Evolutionary conservation across 179 eudicot species (phyloP).

Genomic region (Dionaea muscipula): DNA sequence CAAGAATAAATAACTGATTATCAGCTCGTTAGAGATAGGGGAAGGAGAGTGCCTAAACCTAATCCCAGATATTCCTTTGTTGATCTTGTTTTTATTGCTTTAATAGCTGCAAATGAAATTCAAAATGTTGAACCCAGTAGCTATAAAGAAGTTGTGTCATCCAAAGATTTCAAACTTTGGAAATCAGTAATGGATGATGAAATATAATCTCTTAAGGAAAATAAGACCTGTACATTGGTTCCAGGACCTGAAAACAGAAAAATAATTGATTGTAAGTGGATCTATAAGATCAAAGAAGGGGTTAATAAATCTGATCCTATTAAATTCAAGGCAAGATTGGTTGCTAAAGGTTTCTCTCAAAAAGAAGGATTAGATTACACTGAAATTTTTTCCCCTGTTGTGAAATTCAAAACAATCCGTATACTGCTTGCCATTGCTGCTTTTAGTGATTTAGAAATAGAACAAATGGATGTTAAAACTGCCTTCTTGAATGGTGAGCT

Average conservation of each 20-base stretch:
- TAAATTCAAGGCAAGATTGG: neutral
- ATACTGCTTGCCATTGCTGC: neutral
- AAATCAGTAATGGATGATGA: neutral
- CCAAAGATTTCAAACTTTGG: too few species aligned
- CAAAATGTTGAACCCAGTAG: too few species aligned
- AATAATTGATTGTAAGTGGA: neutral
- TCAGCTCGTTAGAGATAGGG: too few species aligned
- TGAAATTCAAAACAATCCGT: neutral
- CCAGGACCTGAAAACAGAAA: neutral
- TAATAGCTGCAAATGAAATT: too few species aligned
- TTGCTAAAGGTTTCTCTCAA: neutral
- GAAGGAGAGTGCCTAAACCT: too few species aligned
- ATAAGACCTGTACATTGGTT: neutral
- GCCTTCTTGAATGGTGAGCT: slow-evolving; percentile 4
- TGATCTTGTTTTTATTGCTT: too few species aligned
- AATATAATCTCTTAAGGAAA: neutral
- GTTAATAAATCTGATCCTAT: neutral
- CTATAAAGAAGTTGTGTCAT: too few species aligned
- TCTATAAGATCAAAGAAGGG: neutral
- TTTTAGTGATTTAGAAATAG: neutral
- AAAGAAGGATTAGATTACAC: neutral
- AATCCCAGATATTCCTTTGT: too few species aligned
- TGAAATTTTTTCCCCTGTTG: neutral
- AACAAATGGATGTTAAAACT: slow-evolving; percentile 2
- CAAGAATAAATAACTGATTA: too few species aligned